Percentiles rank a stretch among this genome's conserved stretches.
These are phyloP conservation scores for Podospora bellae-mahoneyi DNA, from an alignment of 495 filamentous ascomycete genomes.

Conservation along the genomic window DNA sequence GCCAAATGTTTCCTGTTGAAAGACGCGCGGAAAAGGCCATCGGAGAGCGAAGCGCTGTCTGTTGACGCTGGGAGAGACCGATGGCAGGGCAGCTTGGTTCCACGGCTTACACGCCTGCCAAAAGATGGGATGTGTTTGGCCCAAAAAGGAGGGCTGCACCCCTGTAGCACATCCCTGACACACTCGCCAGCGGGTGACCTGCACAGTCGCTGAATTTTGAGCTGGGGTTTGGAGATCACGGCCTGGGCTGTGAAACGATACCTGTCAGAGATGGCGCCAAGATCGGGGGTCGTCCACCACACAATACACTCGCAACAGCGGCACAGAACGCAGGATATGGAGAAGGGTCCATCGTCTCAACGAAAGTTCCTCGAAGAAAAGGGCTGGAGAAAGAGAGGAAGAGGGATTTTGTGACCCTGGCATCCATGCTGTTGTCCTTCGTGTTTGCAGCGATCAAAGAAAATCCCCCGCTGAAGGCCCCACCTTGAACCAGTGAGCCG, in stretches of 20 bases:
- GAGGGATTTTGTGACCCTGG: not conserved
- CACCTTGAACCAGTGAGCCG: not conserved
- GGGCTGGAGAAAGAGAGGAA: not conserved
- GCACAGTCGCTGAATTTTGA: constrained; percentile 1
- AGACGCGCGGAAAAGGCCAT: constrained; percentile 9
- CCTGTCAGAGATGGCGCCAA: constrained; percentile 35
- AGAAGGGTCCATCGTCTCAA: constrained; percentile 2
- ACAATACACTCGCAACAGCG: constrained; percentile 7
- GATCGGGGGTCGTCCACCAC: constrained; percentile 16
- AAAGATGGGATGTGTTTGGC: constrained; percentile 13
- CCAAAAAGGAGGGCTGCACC: constrained; percentile 10
- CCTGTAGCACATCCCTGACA: constrained; percentile 21
- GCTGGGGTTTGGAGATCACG: constrained; percentile 15
- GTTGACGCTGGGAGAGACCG: not conserved
- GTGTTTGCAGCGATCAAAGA: not conserved
- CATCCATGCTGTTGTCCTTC: not conserved
- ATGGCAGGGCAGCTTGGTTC: not conserved
- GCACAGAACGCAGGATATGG: constrained; percentile 4
- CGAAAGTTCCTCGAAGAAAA: not conserved
- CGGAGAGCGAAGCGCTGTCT: not conserved
- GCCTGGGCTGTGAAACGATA: constrained; percentile 31
- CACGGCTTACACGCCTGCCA: not conserved
- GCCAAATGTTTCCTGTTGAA: constrained; percentile 6
- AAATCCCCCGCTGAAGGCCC: not conserved
- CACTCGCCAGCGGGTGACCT: constrained; percentile 16